Conservation (phyloP, 2,329 filamentous ascomycete species). For the Alternaria sp. region DNA sequence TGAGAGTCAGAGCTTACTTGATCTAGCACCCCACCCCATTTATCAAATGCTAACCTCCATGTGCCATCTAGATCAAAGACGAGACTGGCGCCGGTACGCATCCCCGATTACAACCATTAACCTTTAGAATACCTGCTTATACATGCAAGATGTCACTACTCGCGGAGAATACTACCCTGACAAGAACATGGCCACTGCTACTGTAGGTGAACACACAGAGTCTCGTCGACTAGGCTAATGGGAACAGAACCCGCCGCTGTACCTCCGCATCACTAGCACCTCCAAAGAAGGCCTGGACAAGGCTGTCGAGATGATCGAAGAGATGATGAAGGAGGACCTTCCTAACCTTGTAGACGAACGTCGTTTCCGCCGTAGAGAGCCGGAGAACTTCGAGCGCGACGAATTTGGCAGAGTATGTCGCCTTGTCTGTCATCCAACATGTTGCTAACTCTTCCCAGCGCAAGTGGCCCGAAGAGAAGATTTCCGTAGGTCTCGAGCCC, state of each 20-base stretch:
- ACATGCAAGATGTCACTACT: conserved; percentile 92
- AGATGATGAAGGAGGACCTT: conserved; percentile 94
- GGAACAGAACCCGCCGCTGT: conserved; percentile 83
- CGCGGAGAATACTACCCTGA: conserved; percentile 96
- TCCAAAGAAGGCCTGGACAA: conserved; percentile 89
- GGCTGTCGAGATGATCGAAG: conserved; percentile 86
- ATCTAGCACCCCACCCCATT: conserved; percentile 62
- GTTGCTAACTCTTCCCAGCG: conserved; percentile 63
- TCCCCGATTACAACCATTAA: conserved; percentile 71
- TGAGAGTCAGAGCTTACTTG: conserved; percentile 56
- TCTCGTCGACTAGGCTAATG: neutral
- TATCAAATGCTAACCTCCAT: conserved; percentile 91
- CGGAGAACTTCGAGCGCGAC: conserved; percentile 82
- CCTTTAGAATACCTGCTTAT: conserved; percentile 65
- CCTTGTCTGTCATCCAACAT: neutral
- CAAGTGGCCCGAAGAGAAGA: conserved; percentile 98
- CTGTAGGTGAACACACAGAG: conserved; percentile 61
- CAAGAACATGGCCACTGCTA: conserved; percentile 93
- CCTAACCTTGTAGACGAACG: conserved; percentile 95
- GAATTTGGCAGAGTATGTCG: conserved; percentile 80
- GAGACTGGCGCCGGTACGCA: conserved; percentile 99
- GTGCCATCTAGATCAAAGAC: conserved; percentile 98
- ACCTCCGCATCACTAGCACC: conserved; percentile 93
- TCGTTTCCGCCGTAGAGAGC: conserved; percentile 83
- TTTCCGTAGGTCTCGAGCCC: conserved; percentile 87